Evolutionary conservation across 2,329 filamentous ascomycete species (phyloP).

Genomic region (Aspergillus fructus): DNA sequence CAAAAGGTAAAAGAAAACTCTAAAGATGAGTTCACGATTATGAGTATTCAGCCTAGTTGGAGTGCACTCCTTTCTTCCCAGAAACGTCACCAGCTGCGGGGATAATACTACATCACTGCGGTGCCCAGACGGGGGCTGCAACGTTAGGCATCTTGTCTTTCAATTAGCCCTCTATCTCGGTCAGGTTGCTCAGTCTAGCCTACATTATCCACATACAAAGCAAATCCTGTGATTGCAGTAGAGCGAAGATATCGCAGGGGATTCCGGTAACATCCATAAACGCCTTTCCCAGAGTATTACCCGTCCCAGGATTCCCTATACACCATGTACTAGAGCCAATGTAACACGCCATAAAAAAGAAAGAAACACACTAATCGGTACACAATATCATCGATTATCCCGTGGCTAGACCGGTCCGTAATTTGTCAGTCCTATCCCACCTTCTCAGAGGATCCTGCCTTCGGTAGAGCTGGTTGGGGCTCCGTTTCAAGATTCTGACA

Average conservation of each 20-base stretch:
- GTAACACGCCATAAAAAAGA: not conserved
- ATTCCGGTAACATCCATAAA: not conserved
- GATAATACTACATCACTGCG: not conserved
- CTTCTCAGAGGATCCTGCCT: not conserved
- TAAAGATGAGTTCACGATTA: too few species aligned
- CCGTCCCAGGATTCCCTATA: not conserved
- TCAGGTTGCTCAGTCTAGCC: not conserved
- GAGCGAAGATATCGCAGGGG: conserved; percentile 4
- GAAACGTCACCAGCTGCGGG: too few species aligned
- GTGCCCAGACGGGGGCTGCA: not conserved
- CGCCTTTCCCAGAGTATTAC: not conserved
- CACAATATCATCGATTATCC: not conserved
- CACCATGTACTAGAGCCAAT: not conserved
- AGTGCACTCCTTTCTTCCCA: too few species aligned
- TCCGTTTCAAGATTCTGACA: not conserved
- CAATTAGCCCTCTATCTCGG: not conserved
- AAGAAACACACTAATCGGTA: not conserved
- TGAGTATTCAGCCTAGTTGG: too few species aligned
- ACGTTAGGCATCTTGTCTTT: not conserved
- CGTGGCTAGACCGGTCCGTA: not conserved
- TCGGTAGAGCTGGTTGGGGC: not conserved
- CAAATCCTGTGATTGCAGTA: not conserved
- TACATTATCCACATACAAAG: not conserved
- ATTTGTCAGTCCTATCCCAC: not conserved
- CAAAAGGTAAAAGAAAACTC: too few species aligned